Base-by-base conservation (phyloP, 2,329 filamentous ascomycete genomes). In the Monosporascus sp. region DNA sequence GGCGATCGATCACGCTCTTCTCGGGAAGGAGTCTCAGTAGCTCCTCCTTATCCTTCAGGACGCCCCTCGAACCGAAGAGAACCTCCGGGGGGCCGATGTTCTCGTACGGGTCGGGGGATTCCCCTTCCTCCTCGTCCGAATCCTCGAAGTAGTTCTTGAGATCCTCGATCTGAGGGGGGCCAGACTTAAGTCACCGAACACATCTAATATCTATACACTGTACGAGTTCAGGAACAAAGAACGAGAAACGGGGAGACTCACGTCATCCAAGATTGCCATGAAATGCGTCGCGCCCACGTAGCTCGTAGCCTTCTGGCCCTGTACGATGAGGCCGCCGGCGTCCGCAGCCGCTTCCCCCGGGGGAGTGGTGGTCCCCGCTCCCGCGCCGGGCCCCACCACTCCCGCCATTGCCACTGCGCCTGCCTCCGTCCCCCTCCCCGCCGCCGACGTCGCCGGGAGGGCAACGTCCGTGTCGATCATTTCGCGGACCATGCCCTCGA, bases 261-360 rank as follows among this genome's bases (percentile, higher is more conserved):
- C 81, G 70, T 84, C 79, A 61, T 84, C 78, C 11, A 84, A 66
- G 66, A 84, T 82, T 2, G 81, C 81, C 70, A 83, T 78, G 58
- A 80, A 83, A 55, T 84, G 81, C 45, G 81, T 84, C 4, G 80
- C 80, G 1, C 82, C 81, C 5, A 84, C 75, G 58, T 82, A 84
- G 5, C 75, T 80, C 43, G 73, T 75, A 9, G 71, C 72, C 49
- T 68, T 66, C 37, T 71, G 64, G 2, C 75, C 71, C 22, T 70
- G 66, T 20, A 82, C 70, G 7, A 82, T 71, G 51, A 78, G 71
- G 0, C 73, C 77, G 1, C 58, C 52, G 5, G 58, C 41, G 54
- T 64, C 11, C 64, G 56, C 38, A 61, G 52, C 55, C n/a, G 57
- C 9, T 64, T 56, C 40, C 61, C 50, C 54, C 17, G 57, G 53